A percentile compares a stretch with the other conserved stretches of the same genome.
These are phyloP conservation scores for Trichophyton schoenleinii DNA, from an alignment of 2,329 filamentous ascomycete genomes.

Conservation along the genomic window DNA sequence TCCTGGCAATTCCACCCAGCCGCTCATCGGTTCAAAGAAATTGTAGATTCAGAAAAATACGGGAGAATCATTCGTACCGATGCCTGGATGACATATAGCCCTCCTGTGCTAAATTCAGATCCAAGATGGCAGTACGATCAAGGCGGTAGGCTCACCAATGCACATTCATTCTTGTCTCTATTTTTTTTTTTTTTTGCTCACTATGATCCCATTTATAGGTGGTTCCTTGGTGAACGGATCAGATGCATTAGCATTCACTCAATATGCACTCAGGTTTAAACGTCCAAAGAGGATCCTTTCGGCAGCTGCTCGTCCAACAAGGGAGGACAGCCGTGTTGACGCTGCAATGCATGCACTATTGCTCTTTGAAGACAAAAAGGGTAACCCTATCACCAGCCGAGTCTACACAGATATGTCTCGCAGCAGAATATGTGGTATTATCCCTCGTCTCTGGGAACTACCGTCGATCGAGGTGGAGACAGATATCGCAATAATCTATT, in stretches of 20 bases:
- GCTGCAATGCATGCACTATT: conserved; percentile 23
- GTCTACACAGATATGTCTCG: conserved; percentile 24
- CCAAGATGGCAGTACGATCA: conserved; percentile 31
- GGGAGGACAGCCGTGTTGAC: conserved; percentile 20
- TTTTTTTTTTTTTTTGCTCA: neutral
- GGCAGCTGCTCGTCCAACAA: conserved; percentile 18
- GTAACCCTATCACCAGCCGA: conserved; percentile 18
- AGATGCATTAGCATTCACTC: conserved; percentile 25
- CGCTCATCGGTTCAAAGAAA: conserved; percentile 24
- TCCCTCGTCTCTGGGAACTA: conserved; percentile 24
- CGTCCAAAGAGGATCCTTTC: conserved; percentile 21
- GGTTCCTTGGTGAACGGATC: conserved; percentile 31
- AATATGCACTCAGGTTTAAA: conserved; percentile 22
- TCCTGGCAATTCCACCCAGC: conserved; percentile 36
- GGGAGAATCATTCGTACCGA: conserved; percentile 22
- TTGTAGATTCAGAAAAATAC: conserved; percentile 25
- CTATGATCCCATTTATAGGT: conserved; percentile 14
- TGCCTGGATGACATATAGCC: conserved; percentile 19
- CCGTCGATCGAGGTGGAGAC: conserved; percentile 24
- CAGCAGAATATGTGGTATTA: conserved; percentile 14
- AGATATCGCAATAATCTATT: conserved; percentile 21
- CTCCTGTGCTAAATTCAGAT: conserved; percentile 19
- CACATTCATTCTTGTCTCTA: neutral
- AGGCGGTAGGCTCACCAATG: conserved; percentile 13
- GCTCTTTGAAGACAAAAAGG: conserved; percentile 16